Base-by-base conservation (phyloP, 1,284 basidiomycete genomes). In the Cryptococcus sp. region DNA sequence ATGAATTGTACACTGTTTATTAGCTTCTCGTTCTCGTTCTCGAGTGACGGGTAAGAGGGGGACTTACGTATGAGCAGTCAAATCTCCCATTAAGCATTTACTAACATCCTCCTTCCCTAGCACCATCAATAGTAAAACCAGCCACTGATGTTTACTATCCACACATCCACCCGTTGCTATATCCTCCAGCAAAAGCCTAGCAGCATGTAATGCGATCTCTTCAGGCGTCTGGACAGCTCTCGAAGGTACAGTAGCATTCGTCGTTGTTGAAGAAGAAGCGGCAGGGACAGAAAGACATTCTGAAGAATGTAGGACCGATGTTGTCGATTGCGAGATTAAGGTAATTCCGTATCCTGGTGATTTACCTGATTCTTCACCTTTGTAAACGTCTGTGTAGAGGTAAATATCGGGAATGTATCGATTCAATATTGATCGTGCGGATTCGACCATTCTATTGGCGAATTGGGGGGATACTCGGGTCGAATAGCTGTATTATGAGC, bases 361-460 rank as follows among this genome's bases (percentile, higher is more conserved):
- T 76, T 89, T 92, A 72, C 96, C 96, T 58, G 90, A 91, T 57
- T 98, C 96, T 22, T 92, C 89, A 9, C 93, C 93, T 69, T 96
- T 92, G 77, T 97, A 98, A 13, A 98, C 92, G 64, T 98, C 96
- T 1, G 96, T 96, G 71, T 98, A 96, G 24, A 99, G 83, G 74
- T 98, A 98, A 25, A 98, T 90, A 70, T 99, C 96, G 23, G 94
- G 94, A 56, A 98, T 96, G 74, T 90, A 98, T 3, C 93, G 85
- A 68, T 98, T 98, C 34, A 99, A 80, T 22, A 98, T 81, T 2
- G 88, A 88, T 40, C 96, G 83, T 10, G 91, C 85, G 1, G 91
- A 82, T 66, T 98, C 94, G 52, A 98, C 96, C 85, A 98, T 91
- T 44, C 96, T 83, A 73, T 97, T 98, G 2, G 93, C 92, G 70